Base-by-base conservation (phyloP, 306 rosid genomes). In the Glycyrrhiza uralensis region DNA sequence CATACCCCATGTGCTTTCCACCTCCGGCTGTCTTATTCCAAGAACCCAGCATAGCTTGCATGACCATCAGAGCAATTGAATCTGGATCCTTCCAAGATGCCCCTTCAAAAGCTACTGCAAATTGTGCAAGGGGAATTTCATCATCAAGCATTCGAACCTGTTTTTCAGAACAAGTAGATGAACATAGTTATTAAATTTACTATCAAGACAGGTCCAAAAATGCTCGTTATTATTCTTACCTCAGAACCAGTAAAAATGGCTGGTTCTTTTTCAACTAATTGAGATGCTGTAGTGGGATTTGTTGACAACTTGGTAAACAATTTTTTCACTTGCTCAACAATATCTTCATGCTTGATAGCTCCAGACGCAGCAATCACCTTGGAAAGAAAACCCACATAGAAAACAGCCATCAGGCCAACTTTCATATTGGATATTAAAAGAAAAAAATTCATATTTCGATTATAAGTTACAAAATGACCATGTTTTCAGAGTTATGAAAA, bases 31-130 rank as follows among this genome's bases (percentile, higher is more conserved):
- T 76, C 78, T 95, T 95, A 74, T 87, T 95, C 97, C 97, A 95
- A 38, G 99, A 91, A 19, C 97, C 99, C 82, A 95, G 57, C 97
- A 95, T 86, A 23, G 97, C 96, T 44, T 95, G 99, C 96, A 95
- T 95, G 78, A 95, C 99, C 99, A 91, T 95, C 65, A 95, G 80
- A 35, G 97, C 69, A 79, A 91, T 81, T 39, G 97, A 95, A 76
- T 95, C 97, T 30, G 99, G 99, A 80, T 95, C 99, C 42, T 91
- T 91, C 99, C 99, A 91, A 20, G 96, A 83, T 54, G 99, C 97
- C 47, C 99, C 99, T 58, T 78, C 88, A 67, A 91, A 95, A 81
- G 99, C 99, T 71, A 95, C 85, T 2, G 95, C 95, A 62, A 94
- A 91, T 86, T 94, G 97, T 18, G 97, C 97, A 59, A 87, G 71